phyloP scores from a whole-genome alignment of 2,329 filamentous ascomycete genomes.

The Fusarium verticillioides region DNA sequence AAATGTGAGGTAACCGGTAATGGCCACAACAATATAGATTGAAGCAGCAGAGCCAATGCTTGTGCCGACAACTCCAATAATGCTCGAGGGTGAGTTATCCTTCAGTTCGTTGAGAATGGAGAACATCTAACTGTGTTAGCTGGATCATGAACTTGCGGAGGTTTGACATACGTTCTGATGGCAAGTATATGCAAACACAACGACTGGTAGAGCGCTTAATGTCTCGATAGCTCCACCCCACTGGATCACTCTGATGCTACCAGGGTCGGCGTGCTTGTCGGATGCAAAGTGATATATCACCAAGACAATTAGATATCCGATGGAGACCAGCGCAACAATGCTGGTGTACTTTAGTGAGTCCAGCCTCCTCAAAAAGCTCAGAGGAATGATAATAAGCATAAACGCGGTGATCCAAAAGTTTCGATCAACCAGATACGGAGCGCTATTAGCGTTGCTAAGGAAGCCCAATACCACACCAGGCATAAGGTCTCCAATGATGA shows the following conservation, averaged over 20 bases:
- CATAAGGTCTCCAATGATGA: slow-evolving; percentile 99
- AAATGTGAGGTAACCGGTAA: slow-evolving; percentile 96
- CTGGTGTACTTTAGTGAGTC: slow-evolving; percentile 99
- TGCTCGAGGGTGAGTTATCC: slow-evolving; percentile 79
- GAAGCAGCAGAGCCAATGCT: slow-evolving; percentile 90
- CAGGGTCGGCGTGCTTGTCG: slow-evolving; percentile 79
- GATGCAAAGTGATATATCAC: slow-evolving; percentile 92
- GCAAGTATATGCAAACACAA: slow-evolving; percentile 99
- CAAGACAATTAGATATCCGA: slow-evolving; percentile 91
- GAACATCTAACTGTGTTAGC: slow-evolving; percentile 78
- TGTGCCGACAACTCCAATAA: slow-evolving; percentile 80
- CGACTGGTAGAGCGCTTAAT: slow-evolving; percentile 89
- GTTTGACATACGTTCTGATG: slow-evolving; percentile 83
- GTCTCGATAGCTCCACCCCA: slow-evolving; percentile 84
- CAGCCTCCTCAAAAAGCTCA: slow-evolving; percentile 89
- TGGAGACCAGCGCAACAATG: slow-evolving; percentile 88
- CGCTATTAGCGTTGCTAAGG: slow-evolving; percentile 66
- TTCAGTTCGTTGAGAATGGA: slow-evolving; percentile 96
- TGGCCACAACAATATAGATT: slow-evolving; percentile 90
- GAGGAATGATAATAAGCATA: slow-evolving; percentile 94
- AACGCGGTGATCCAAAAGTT: slow-evolving; percentile 99
- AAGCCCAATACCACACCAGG: slow-evolving; percentile 91
- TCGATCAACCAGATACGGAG: slow-evolving; percentile 84
- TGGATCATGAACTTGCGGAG: neutral
- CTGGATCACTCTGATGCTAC: slow-evolving; percentile 77